These are phyloP conservation scores for Ochromonas danica DNA, from an alignment of 108 stramenopile genomes.

Conservation along the genomic window DNA sequence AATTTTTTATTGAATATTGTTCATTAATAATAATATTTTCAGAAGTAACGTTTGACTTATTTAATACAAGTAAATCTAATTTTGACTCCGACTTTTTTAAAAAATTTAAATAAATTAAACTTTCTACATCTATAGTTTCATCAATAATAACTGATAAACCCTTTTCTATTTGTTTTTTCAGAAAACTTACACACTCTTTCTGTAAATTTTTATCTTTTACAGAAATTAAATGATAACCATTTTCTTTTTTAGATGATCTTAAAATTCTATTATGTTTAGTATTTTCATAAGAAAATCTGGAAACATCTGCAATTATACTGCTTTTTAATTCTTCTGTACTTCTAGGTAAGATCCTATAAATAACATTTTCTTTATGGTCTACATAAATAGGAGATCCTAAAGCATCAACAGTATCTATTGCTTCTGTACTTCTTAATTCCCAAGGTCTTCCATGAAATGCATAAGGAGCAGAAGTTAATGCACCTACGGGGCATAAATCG, in stretches of 20 bases:
- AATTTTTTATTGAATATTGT: conserved; percentile 18
- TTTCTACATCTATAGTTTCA: background rate
- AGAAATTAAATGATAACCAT: background rate
- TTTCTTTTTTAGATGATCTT: conserved; percentile 37
- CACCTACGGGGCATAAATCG: conserved; percentile 34
- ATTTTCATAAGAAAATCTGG: conserved; percentile 23
- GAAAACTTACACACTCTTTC: conserved; percentile 19
- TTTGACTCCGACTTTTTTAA: conserved; percentile 11
- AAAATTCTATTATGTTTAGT: conserved; percentile 37
- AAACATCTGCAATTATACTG: conserved; percentile 17
- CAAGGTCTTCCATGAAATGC: conserved; percentile 30
- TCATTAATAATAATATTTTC: conserved; percentile 30
- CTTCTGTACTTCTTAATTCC: conserved; percentile 32
- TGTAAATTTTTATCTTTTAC: conserved; percentile 2
- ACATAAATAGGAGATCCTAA: conserved; percentile 17
- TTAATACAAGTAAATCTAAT: conserved; percentile 18
- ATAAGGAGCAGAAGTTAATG: conserved; percentile 31
- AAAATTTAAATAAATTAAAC: conserved; percentile 27
- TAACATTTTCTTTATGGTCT: conserved; percentile 17
- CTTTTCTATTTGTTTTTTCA: conserved; percentile 27
- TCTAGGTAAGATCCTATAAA: conserved; percentile 17
- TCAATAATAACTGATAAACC: conserved; percentile 3
- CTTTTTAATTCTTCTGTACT: conserved; percentile 17
- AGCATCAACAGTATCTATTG: conserved; percentile 16
- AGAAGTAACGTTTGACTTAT: conserved; percentile 17